phyloP scores from a whole-genome alignment of 139 green algal species.

The Penium margaritaceum region DNA sequence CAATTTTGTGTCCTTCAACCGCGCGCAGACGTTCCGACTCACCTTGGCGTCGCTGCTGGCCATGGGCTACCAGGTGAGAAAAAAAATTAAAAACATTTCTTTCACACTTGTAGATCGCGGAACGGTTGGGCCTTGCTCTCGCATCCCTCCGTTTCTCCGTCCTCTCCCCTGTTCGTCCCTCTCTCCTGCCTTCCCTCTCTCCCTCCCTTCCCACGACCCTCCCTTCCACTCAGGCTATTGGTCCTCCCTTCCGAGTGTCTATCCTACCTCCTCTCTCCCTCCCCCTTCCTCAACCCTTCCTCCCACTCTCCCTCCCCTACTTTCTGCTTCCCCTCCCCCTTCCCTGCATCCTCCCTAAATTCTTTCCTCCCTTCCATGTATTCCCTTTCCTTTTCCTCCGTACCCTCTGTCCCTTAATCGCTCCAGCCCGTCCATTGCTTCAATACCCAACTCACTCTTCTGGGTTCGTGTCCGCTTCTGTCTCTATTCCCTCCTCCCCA shows the following conservation, averaged over 20 bases:
- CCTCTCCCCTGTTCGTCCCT: background rate
- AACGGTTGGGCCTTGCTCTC: background rate
- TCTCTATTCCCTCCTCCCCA: no score
- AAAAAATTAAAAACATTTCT: no score
- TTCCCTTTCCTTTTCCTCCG: no score
- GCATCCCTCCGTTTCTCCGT: conserved; percentile 1
- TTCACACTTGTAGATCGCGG: background rate
- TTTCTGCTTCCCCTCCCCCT: background rate
- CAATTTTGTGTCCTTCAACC: conserved; percentile 93
- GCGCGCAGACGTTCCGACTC: conserved; percentile 83
- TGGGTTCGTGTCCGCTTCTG: no score
- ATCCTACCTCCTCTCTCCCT: conserved; percentile 7
- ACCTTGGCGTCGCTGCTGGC: conserved; percentile 81
- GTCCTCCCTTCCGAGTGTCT: no score
- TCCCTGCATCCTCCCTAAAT: background rate
- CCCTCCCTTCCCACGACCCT: background rate
- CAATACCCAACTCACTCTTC: no score
- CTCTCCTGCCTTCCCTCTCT: background rate
- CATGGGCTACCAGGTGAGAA: conserved; percentile 88
- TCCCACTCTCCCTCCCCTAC: conserved; percentile 1
- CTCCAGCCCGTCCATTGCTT: no score
- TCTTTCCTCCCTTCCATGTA: no score
- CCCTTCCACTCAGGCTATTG: no score
- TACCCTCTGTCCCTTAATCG: no score
- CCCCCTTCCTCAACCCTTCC: background rate